phyloP scores from a whole-genome alignment of 1,284 basidiomycete species.

The Crucibulum parvulum region DNA sequence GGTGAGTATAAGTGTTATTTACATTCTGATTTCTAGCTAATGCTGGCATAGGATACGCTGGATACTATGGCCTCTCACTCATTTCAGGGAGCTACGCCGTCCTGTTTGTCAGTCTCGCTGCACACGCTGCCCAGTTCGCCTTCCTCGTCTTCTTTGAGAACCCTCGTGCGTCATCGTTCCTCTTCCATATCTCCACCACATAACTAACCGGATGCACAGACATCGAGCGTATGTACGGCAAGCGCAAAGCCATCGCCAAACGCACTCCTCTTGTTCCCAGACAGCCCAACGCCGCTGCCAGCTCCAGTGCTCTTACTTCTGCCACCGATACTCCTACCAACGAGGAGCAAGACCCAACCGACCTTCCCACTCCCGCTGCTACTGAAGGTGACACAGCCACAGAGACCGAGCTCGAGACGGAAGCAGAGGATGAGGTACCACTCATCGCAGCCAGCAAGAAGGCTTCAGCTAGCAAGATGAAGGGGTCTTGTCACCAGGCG shows the following conservation, averaged over 20 bases:
- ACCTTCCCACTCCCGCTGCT: conserved; percentile 62
- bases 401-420: conserved; percentile 73
- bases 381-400: conserved; percentile 80
- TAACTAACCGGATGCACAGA: conserved; percentile 52
- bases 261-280: conserved; percentile 67
- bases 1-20: conserved; percentile 53
- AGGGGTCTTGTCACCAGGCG: conserved; percentile 33
- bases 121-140: conserved; percentile 94
- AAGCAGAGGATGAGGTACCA: conserved; percentile 47
- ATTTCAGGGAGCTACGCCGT: conserved; percentile 91
- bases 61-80: conserved; percentile 95
- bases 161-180: conserved; percentile 73
- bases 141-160: conserved; percentile 98
- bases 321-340: conserved; percentile 14
- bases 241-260: conserved; percentile 85
- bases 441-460: conserved; percentile 17
- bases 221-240: conserved; percentile 91
- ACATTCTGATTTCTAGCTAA: conserved; percentile 1
- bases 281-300: conserved; percentile 8
- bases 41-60: conserved; percentile 76
- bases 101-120: conserved; percentile 91
- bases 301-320: conserved; percentile 11
- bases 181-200: not conserved
- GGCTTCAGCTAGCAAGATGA: conserved; percentile 7
- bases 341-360: conserved; percentile 18